A percentile compares a stretch with the other conserved stretches of the same genome.
Evolutionary conservation across 2,329 filamentous ascomycete genomes (phyloP).

Genomic region (Aspergillus fischeri): DNA sequence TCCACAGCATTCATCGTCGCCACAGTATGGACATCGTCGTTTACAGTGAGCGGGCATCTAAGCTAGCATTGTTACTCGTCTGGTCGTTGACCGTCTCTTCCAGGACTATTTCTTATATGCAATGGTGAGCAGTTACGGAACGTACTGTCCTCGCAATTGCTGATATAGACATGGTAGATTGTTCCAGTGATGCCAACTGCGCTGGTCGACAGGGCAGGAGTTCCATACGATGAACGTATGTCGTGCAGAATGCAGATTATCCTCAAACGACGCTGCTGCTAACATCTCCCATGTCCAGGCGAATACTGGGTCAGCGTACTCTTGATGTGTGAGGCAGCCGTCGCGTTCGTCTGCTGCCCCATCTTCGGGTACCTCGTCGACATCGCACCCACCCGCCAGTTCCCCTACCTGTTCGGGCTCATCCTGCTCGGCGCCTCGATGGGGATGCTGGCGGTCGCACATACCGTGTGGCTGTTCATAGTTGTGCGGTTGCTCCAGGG

Average conservation of each 20-base stretch:
- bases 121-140: constrained; percentile 18
- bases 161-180: constrained; percentile 14
- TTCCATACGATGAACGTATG: constrained; percentile 24
- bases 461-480: constrained; percentile 46
- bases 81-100: background rate
- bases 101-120: constrained; percentile 29
- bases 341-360: constrained; percentile 25
- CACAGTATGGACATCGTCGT: constrained; percentile 45
- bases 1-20: constrained; percentile 56
- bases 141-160: background rate
- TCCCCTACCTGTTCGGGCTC: constrained; percentile 57
- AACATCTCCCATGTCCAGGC: constrained; percentile 8
- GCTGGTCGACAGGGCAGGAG: constrained; percentile 19
- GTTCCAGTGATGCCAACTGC: constrained; percentile 29
- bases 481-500: constrained; percentile 56
- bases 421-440: constrained; percentile 52
- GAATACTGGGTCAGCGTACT: constrained; percentile 29
- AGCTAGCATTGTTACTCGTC: background rate
- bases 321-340: constrained; percentile 26
- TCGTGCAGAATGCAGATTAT: background rate
- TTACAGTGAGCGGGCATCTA: constrained; percentile 19
- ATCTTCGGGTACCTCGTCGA: constrained; percentile 28
- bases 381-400: constrained; percentile 42
- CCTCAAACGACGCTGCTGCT: background rate
- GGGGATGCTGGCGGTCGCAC: constrained; percentile 50